phyloP scores from a whole-genome alignment of 2,329 filamentous ascomycete genomes.

The Ceratocystis lukuohia region DNA sequence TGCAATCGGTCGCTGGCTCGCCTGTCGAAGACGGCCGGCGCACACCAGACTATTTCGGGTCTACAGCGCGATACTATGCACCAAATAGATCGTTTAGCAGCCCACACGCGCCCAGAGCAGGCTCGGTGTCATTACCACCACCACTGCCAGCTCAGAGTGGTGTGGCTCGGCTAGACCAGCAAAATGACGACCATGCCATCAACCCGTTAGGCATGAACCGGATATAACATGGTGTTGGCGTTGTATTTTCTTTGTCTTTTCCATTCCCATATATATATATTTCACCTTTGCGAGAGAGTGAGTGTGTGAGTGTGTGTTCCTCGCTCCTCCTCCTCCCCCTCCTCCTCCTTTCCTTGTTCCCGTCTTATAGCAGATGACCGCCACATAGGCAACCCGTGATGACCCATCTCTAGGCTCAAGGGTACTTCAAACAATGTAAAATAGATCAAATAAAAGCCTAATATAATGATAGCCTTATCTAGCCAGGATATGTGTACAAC shows the following conservation, averaged over 20 bases:
- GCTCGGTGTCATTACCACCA: background rate
- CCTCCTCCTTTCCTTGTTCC: too few relatives aligned
- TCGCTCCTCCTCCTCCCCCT: too few relatives aligned
- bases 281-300: too few relatives aligned
- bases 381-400: too few relatives aligned
- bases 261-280: background rate
- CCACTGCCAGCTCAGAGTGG: constrained; percentile 21
- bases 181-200: constrained; percentile 28
- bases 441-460: too few relatives aligned
- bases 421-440: too few relatives aligned
- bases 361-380: too few relatives aligned
- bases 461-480: too few relatives aligned
- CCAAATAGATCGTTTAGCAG: constrained; percentile 44
- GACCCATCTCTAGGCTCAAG: too few relatives aligned
- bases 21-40: constrained; percentile 28
- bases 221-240: constrained; percentile 24
- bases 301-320: too few relatives aligned
- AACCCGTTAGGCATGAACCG: constrained; percentile 46
- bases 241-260: background rate
- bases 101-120: constrained; percentile 34
- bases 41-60: constrained; percentile 44
- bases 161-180: background rate
- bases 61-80: constrained; percentile 40
- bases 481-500: too few relatives aligned
- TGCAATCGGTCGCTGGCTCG: background rate